A percentile compares a stretch with the other conserved stretches of the same genome.
Evolutionary conservation across 2,329 filamentous ascomycete genomes (phyloP).

Genomic region (Claviceps sorghi): DNA sequence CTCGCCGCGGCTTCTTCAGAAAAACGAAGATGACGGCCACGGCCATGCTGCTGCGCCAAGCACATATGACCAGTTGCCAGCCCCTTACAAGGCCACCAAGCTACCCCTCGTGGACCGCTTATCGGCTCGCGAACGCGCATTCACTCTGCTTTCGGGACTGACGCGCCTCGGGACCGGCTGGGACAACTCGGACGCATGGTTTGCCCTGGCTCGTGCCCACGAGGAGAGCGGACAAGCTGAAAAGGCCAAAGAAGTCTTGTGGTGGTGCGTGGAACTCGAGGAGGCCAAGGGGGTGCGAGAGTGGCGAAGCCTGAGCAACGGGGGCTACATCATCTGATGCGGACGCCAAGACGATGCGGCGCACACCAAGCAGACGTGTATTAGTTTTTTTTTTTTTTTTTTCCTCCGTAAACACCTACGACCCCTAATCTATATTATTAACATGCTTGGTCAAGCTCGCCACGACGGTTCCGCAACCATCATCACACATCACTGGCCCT

Average conservation of each 20-base stretch:
- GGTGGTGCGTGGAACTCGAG: conserved; percentile 96
- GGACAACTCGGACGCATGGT: conserved; percentile 92
- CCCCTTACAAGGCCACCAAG: conserved; percentile 41
- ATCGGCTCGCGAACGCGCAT: conserved; percentile 80
- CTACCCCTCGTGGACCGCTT: conserved; percentile 66
- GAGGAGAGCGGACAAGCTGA: conserved; percentile 75
- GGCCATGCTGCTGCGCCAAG: not conserved
- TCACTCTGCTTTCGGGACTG: conserved; percentile 63
- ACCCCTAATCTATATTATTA: not conserved
- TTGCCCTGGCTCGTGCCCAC: conserved; percentile 69
- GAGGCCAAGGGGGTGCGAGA: conserved; percentile 65
- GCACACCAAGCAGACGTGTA: not conserved
- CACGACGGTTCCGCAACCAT: no score
- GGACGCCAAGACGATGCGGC: not conserved
- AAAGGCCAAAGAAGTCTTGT: conserved; percentile 82
- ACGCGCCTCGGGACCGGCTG: conserved; percentile 78
- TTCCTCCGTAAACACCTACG: not conserved
- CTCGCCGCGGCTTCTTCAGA: conserved; percentile 6
- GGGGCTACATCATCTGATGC: conserved; percentile 42
- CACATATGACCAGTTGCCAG: conserved; percentile 27
- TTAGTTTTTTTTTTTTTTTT: not conserved
- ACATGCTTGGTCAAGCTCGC: no score
- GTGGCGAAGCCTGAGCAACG: conserved; percentile 57
- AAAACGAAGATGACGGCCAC: conserved; percentile 11
- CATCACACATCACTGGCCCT: no score